A percentile compares a stretch with the other conserved stretches of the same genome.
phyloP scores from a whole-genome alignment of 2,329 filamentous ascomycete genomes.

The Grosmannia clavigera region DNA sequence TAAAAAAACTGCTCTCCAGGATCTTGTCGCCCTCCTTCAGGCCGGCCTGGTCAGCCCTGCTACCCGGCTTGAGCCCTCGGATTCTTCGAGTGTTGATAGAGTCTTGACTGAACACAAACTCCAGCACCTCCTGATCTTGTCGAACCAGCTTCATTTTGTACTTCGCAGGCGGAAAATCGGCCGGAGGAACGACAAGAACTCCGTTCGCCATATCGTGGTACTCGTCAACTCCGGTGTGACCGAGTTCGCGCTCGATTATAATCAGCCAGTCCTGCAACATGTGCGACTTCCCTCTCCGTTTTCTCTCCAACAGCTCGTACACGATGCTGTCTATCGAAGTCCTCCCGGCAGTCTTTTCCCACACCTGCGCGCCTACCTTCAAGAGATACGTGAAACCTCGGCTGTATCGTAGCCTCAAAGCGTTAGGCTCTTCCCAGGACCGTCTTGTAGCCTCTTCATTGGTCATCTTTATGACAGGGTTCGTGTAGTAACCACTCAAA shows the following conservation, averaged over 20 bases:
- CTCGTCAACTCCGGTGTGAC: neutral
- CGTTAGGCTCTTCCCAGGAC: neutral
- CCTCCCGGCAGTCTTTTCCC: neutral
- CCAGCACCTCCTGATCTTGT: neutral
- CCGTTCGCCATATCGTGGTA: neutral
- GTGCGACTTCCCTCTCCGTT: neutral
- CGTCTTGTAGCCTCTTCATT: neutral
- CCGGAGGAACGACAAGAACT: neutral
- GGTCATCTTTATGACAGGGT: neutral
- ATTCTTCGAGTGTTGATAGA: neutral
- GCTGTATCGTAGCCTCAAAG: neutral
- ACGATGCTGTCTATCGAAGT: neutral
- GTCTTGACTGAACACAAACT: neutral
- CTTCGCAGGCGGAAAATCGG: neutral
- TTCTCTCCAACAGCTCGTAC: neutral
- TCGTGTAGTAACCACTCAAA: neutral
- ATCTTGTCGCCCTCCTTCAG: neutral
- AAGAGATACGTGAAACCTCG: neutral
- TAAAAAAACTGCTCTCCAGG: neutral
- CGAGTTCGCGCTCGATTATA: neutral
- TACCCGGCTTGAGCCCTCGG: neutral
- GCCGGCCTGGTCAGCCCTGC: neutral
- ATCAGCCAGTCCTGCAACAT: neutral
- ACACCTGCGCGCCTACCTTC: neutral
- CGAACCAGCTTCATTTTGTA: neutral